Base-by-base conservation (phyloP, 2,329 filamentous ascomycete genomes). In the Hirsutella thompsonii region DNA sequence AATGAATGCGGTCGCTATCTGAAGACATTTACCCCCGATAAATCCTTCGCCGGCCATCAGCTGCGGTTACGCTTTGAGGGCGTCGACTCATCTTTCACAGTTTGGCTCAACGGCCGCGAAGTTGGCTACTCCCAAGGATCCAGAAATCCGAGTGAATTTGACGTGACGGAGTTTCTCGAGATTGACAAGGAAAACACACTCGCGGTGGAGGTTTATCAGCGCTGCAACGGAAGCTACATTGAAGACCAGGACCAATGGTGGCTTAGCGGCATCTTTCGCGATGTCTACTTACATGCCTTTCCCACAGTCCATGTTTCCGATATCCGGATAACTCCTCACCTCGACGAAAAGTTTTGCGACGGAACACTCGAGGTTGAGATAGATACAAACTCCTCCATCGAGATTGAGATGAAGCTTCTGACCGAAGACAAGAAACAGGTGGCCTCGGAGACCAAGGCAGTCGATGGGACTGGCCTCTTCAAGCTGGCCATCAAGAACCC, bases 211-310 rank as follows among this genome's bases (percentile, higher is more conserved):
- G 81, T 86, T 0, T 86, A 86, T 46, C 80, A 86, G 54, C 76
- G 75, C 49, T 84, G 76, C 28, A 78, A 86, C 51, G 82, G 80
- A 3, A 79, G 72, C 18, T 85, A 85, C 46, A 74, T 85, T 28
- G 81, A 86, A 51, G 80, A 84, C 45, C 79, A 73, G 46, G 78
- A 83, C 50, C 76, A 83, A 56, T 83, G 80, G 78, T 79, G 77
- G 72, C 57, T 82, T 5, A 75, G 69, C 40, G 68, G 72, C 19
- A 85, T 84, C 44, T 85, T 85, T 50, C 68, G 81, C 33, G 79
- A 85, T 44, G 80, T 86, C 0, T 74, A 72, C 44, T 60, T 86
- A 9, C 62, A 82, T 21, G 71, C 72, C 0, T 83, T 83, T 42
- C 71, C 76, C 0, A 55, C 62, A n/a, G 52, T 59, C 23, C 59